phyloP scores from a whole-genome alignment of 768 basidiomycete genomes.

The Amanita molliuscula region DNA sequence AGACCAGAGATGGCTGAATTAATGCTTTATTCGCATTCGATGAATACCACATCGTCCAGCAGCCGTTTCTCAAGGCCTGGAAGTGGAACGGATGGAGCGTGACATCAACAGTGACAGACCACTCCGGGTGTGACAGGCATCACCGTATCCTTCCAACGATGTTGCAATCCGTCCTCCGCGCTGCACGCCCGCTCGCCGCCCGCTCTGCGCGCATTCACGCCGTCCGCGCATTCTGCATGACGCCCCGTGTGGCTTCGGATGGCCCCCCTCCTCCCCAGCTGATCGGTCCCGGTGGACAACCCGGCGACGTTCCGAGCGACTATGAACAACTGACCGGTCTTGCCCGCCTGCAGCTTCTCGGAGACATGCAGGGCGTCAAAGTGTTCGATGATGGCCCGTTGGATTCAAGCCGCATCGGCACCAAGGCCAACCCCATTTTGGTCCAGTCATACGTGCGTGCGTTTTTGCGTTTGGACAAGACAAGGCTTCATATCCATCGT shows the following conservation, averaged over 20 bases:
- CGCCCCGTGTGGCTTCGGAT: slow-evolving; percentile 44
- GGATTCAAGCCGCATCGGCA: slow-evolving; percentile 79
- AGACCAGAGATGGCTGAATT: background rate
- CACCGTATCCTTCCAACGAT: slow-evolving; percentile 19
- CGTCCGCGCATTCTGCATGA: slow-evolving; percentile 51
- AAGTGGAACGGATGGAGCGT: slow-evolving; percentile 3
- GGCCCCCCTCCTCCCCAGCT: slow-evolving; percentile 51
- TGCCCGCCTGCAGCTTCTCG: slow-evolving; percentile 89
- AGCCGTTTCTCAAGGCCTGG: slow-evolving; percentile 18
- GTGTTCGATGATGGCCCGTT: slow-evolving; percentile 86
- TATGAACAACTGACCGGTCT: slow-evolving; percentile 91
- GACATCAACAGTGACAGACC: slow-evolving; percentile 15
- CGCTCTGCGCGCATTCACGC: slow-evolving; percentile 20
- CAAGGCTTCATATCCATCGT: background rate
- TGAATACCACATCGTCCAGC: background rate
- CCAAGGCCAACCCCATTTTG: slow-evolving; percentile 75
- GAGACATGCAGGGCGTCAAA: slow-evolving; percentile 78
- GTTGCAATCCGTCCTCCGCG: slow-evolving; percentile 36
- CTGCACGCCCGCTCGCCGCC: slow-evolving; percentile 29
- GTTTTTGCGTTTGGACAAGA: slow-evolving; percentile 3
- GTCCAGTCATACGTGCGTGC: slow-evolving; percentile 76
- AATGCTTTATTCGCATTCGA: background rate
- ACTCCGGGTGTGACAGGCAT: slow-evolving; percentile 11
- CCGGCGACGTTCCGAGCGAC: slow-evolving; percentile 74
- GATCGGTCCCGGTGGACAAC: slow-evolving; percentile 61